Percentiles rank a stretch among this genome's conserved stretches.
Conservation (phyloP, 1,139 yeast genomes). For the Waltiozyma sp. region DNA sequence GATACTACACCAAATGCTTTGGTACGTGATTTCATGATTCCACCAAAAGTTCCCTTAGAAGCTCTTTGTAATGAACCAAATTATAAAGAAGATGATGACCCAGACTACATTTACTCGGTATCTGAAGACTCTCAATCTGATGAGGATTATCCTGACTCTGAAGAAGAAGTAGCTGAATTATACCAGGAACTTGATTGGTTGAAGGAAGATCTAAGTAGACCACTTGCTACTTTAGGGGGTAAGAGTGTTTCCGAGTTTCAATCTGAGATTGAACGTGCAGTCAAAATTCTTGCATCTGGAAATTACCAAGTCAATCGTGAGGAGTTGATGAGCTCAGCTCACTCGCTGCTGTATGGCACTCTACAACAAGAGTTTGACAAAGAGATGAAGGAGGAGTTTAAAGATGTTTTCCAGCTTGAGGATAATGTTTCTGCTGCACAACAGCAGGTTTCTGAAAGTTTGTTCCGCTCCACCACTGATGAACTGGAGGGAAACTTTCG, state of each 20-base stretch:
- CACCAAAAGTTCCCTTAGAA: neutral
- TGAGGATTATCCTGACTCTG: conserved; percentile 17
- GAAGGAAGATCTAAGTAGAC: neutral
- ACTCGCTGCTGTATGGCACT: neutral
- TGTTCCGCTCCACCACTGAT: too few species aligned
- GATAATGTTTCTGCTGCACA: too few species aligned
- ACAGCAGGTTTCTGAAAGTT: too few species aligned
- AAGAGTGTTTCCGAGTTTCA: neutral
- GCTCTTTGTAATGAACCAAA: conserved; percentile 5
- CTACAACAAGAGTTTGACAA: neutral
- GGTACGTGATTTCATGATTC: neutral
- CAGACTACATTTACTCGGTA: conserved; percentile 8
- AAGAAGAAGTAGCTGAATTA: conserved; percentile 8
- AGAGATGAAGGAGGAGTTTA: neutral
- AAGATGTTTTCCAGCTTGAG: neutral
- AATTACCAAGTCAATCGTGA: neutral
- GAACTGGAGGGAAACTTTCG: too few species aligned
- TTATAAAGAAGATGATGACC: conserved; percentile 7
- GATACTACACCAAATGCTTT: conserved; percentile 8
- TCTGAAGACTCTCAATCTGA: conserved; percentile 11
- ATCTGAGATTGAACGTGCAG: neutral
- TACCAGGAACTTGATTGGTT: neutral
- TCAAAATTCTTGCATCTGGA: neutral
- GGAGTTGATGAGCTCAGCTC: neutral
- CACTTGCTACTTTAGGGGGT: neutral